Evolutionary conservation across 805 yeast species (phyloP), one percentile per base, ranked within the genome.

Genomic region (Lachancea kluyveri): DNA sequence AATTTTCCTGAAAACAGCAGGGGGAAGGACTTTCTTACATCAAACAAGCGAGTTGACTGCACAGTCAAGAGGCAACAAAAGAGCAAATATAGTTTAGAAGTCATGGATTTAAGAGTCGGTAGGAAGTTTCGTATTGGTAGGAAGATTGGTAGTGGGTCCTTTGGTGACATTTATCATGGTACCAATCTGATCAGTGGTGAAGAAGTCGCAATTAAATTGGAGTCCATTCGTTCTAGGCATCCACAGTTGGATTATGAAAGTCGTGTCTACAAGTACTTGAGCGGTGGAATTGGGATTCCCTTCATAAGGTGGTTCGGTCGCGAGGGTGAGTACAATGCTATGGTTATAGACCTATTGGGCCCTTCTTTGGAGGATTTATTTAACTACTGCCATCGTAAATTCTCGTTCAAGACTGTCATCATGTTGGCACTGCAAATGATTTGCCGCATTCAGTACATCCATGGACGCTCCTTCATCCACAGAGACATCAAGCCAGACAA

Each of bases 231-330:
- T 36, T 95, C 97, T 2, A 84, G 86, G 54, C 97, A 92, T 57
- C 97, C 98, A 1, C 98, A 90, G 63, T 70, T 90, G 45, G 96
- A 90, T 53, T 92, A 90, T 57, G 98, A 90, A 61, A 95, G 96
- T 10, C 78, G 94, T 46, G 97, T 92, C 20, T 90, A 90, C 66
- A 86, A 83, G 54, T 88, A 95, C 2, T 65, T 90, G 33, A 79
- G 94, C 43, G 98, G 97, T 21, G 97, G 97, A 19, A 90, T 90
- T 21, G 97, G 98, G 19, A 87, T 90, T 37, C 97, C 98, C 3
- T 88, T 87, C 62, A 87, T 90, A 20, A 77, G 97, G 58, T 90
- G 96, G 94, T 88, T 77, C 58, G 98, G 97, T 22, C 82, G 94
- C 2, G 97, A 90, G 59, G 85, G 95, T 47, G 96, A 88, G 56